Conservation (phyloP, 2,329 filamentous ascomycete genomes). For the Passalora sequoiae region DNA sequence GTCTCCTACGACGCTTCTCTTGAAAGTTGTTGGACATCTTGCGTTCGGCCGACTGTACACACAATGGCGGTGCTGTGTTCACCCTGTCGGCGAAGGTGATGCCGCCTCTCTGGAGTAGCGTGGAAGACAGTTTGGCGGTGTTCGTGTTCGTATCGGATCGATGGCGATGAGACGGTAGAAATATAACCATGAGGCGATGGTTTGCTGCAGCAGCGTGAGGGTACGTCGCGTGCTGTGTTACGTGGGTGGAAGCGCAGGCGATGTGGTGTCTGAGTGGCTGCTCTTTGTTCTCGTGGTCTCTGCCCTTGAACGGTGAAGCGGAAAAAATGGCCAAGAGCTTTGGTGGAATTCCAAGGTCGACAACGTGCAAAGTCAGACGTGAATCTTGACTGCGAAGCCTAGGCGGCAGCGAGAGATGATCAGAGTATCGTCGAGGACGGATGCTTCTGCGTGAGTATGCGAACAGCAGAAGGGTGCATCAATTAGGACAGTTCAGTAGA, state of each 20-base stretch:
- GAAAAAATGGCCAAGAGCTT: too few relatives aligned
- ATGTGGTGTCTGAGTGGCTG: neutral
- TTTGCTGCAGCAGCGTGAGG: neutral
- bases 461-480: too few relatives aligned
- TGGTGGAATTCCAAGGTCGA: too few relatives aligned
- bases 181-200: constrained; percentile 15
- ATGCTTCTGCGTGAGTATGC: too few relatives aligned
- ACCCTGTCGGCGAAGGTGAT: constrained; percentile 83
- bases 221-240: constrained; percentile 3
- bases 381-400: too few relatives aligned
- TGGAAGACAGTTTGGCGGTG: constrained; percentile 95
- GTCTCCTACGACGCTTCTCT: constrained; percentile 61
- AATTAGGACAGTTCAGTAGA: too few relatives aligned
- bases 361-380: too few relatives aligned
- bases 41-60: constrained; percentile 32
- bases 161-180: constrained; percentile 23
- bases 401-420: too few relatives aligned
- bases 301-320: neutral
- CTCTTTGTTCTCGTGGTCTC: constrained; percentile 7
- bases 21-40: constrained; percentile 50
- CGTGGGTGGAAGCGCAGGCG: neutral
- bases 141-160: constrained; percentile 31
- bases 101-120: constrained; percentile 76
- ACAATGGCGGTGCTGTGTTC: constrained; percentile 44
- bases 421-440: too few relatives aligned